These are phyloP conservation scores for Dipteronia sinensis DNA, from an alignment of 345 rosid genomes.

Conservation along the genomic window DNA sequence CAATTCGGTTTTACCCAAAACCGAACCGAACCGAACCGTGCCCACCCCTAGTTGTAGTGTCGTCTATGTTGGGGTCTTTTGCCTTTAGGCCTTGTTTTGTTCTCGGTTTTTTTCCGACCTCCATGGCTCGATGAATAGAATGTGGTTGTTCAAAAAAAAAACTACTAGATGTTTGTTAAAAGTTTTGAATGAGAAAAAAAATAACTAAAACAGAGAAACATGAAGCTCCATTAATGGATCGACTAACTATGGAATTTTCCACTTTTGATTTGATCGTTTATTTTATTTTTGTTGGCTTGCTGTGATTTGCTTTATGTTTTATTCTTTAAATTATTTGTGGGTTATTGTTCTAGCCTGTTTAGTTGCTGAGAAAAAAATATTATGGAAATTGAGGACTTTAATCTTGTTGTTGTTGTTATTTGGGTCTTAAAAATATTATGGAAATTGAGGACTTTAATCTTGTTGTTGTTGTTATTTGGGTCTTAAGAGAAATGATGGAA, in stretches of 20 bases:
- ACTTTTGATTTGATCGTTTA: neutral
- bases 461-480: neutral
- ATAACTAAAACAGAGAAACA: too few relatives aligned
- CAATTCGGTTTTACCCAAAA: too few relatives aligned
- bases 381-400: neutral
- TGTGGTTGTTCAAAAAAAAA: too few relatives aligned
- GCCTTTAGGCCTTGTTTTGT: too few relatives aligned
- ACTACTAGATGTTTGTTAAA: too few relatives aligned
- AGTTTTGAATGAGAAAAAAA: too few relatives aligned
- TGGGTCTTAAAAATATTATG: neutral
- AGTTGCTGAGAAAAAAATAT: constrained; percentile 17
- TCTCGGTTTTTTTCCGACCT: too few relatives aligned
- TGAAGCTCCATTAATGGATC: too few relatives aligned
- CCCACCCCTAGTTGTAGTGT: too few relatives aligned
- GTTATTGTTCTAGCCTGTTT: constrained; percentile 11
- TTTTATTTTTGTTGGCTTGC: neutral
- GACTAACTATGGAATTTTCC: constrained; percentile 17
- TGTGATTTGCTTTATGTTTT: constrained; percentile 12
- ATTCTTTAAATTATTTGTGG: neutral
- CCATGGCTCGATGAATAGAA: too few relatives aligned
- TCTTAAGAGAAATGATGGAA: neutral
- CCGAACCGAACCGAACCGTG: too few relatives aligned
- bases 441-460: neutral
- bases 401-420: neutral
- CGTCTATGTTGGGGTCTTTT: too few relatives aligned